Evolutionary conservation across 306 rosid genomes (phyloP).

Genomic region (Prunus salicina): DNA sequence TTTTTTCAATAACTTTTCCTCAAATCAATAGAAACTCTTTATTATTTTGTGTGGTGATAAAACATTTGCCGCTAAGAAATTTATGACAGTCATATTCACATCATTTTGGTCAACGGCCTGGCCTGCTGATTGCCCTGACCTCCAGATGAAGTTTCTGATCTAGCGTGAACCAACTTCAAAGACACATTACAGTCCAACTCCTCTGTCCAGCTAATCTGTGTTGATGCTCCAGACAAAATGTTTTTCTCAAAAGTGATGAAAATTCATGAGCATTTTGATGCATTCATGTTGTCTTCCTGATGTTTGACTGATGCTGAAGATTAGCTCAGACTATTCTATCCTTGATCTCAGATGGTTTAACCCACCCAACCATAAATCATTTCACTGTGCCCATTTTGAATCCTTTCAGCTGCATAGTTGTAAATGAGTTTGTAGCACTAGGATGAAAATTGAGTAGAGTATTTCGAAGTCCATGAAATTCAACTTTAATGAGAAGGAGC

Average conservation of each 20-base stretch:
- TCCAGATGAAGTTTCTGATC: background rate
- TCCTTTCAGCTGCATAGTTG: background rate
- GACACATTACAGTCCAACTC: background rate
- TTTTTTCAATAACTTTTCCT: too few species aligned
- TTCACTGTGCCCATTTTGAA: background rate
- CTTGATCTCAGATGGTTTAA: background rate
- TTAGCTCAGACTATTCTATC: background rate
- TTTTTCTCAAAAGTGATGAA: background rate
- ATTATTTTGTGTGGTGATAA: too few species aligned
- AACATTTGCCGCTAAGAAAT: too few species aligned
- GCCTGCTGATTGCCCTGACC: background rate
- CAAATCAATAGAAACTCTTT: too few species aligned
- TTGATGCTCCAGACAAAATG: background rate
- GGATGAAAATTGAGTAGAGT: background rate
- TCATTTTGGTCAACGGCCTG: background rate
- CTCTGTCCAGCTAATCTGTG: background rate
- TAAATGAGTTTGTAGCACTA: background rate
- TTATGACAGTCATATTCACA: background rate
- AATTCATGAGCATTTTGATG: background rate
- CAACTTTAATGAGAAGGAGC: background rate
- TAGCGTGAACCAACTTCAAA: background rate
- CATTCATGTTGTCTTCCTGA: background rate
- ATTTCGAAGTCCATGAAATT: background rate
- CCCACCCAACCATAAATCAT: background rate
- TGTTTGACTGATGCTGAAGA: background rate